Conservation (phyloP, 495 filamentous ascomycete species). For the Aspergillus steynii region DNA sequence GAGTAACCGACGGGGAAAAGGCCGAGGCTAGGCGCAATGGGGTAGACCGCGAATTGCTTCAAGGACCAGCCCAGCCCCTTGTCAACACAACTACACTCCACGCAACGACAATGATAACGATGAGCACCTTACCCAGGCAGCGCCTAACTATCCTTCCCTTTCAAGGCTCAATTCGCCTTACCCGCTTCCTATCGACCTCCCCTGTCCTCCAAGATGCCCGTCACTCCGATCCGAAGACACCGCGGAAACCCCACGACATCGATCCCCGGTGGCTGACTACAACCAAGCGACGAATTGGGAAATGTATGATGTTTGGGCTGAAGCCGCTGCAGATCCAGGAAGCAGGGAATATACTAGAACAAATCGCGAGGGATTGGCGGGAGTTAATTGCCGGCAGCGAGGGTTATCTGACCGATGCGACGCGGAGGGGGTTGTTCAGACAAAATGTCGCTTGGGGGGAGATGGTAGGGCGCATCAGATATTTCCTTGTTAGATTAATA, state of each 20-base stretch:
- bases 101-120: conserved; percentile 14
- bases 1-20: background rate
- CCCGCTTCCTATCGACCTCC: conserved; percentile 29
- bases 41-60: background rate
- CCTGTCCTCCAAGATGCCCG: conserved; percentile 17
- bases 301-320: conserved; percentile 81
- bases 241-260: conserved; percentile 36
- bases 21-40: background rate
- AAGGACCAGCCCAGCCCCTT: background rate
- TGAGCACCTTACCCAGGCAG: conserved; percentile 21
- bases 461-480: conserved; percentile 58
- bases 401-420: conserved; percentile 72
- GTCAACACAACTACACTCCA: conserved; percentile 4
- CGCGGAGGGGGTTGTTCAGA: conserved; percentile 64
- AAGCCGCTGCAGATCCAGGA: conserved; percentile 57
- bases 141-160: conserved; percentile 7
- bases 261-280: conserved; percentile 74
- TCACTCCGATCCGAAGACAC: conserved; percentile 13
- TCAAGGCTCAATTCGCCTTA: conserved; percentile 4
- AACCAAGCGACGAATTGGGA: conserved; percentile 71
- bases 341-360: conserved; percentile 60
- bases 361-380: conserved; percentile 74
- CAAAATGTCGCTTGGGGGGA: conserved; percentile 87
- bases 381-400: conserved; percentile 74
- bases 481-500: background rate